Evolutionary conservation across 1,284 basidiomycete genomes (phyloP).

Genomic region (Puccinia horiana): DNA sequence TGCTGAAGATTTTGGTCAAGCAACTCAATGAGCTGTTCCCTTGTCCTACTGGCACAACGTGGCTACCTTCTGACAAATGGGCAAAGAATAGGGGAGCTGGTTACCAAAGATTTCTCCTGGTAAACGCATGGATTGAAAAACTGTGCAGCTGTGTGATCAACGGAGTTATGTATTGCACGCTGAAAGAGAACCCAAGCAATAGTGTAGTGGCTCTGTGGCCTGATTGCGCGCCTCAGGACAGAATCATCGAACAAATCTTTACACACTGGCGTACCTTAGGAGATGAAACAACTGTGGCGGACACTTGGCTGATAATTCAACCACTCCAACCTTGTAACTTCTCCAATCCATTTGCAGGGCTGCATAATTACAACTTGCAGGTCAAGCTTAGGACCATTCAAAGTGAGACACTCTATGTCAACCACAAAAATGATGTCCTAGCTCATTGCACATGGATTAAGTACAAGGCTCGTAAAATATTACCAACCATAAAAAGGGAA

Average conservation of each 20-base stretch:
- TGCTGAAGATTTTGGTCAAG: constrained; percentile 12
- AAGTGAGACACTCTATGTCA: background rate
- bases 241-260: constrained; percentile 30
- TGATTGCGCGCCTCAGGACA: background rate
- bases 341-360: constrained; percentile 32
- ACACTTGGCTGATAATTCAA: constrained; percentile 20
- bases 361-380: constrained; percentile 10
- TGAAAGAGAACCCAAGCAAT: constrained; percentile 24
- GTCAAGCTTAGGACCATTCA: constrained; percentile 7
- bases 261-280: background rate
- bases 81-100: background rate
- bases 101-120: background rate
- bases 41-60: background rate
- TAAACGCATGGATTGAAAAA: background rate
- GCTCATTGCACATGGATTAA: constrained; percentile 44
- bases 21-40: constrained; percentile 21
- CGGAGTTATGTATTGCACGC: background rate
- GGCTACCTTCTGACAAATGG: constrained; percentile 9
- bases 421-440: constrained; percentile 9
- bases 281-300: background rate
- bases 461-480: constrained; percentile 18
- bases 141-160: background rate
- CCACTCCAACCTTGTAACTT: constrained; percentile 19
- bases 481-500: constrained; percentile 2
- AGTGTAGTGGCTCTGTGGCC: constrained; percentile 13